A percentile compares a stretch with the other conserved stretches of the same genome.
Evolutionary conservation across 2,329 filamentous ascomycete genomes (phyloP).

Genomic region (Emydomyces testavorans): DNA sequence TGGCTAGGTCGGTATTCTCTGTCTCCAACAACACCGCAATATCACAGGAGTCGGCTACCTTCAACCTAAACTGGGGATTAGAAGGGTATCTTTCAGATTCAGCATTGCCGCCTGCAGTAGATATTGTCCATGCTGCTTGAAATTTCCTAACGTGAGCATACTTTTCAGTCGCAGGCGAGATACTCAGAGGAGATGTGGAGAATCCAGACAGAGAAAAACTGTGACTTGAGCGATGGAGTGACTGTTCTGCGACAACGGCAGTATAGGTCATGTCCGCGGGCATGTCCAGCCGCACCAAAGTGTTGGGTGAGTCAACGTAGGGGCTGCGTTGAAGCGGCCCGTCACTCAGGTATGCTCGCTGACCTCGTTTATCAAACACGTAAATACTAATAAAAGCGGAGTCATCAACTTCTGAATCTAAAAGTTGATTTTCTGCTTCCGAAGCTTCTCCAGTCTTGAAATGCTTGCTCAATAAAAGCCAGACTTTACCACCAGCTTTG

Average conservation of each 20-base stretch:
- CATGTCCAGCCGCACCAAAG: constrained; percentile 62
- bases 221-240: constrained; percentile 59
- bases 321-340: constrained; percentile 61
- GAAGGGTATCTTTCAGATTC: constrained; percentile 62
- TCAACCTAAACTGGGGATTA: constrained; percentile 76
- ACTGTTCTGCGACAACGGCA: constrained; percentile 65
- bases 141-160: constrained; percentile 51
- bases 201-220: constrained; percentile 82
- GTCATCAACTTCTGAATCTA: constrained; percentile 34
- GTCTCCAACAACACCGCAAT: constrained; percentile 66
- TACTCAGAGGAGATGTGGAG: constrained; percentile 50
- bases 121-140: constrained; percentile 59
- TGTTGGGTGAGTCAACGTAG: constrained; percentile 92
- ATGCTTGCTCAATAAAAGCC: constrained; percentile 78
- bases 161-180: constrained; percentile 51
- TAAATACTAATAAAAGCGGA: constrained; percentile 81
- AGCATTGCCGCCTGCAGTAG: constrained; percentile 75
- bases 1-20: constrained; percentile 52
- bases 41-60: constrained; percentile 45
- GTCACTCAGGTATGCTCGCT: constrained; percentile 62
- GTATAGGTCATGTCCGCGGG: constrained; percentile 44
- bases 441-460: constrained; percentile 57
- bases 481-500: constrained; percentile 51
- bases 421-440: constrained; percentile 12
- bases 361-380: constrained; percentile 60